Evolutionary conservation across 2,329 filamentous ascomycete genomes (phyloP).

Genomic region (Monilinia laxa): DNA sequence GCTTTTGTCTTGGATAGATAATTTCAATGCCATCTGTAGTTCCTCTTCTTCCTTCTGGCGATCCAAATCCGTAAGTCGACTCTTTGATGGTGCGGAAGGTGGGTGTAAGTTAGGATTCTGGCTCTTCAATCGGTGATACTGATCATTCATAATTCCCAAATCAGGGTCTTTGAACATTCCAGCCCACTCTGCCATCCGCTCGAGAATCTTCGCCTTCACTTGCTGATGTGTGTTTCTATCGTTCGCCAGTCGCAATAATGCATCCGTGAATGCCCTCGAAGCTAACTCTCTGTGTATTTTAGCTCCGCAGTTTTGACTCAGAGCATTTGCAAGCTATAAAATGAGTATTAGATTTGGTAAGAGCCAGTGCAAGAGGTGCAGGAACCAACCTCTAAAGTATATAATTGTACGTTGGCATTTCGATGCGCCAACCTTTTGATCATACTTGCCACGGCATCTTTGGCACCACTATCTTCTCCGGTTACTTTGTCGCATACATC

Average conservation of each 20-base stretch:
- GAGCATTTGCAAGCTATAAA: constrained; percentile 63
- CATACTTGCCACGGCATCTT: constrained; percentile 68
- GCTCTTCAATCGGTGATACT: constrained; percentile 82
- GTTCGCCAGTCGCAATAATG: constrained; percentile 82
- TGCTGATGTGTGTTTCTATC: constrained; percentile 95
- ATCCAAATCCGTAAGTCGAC: constrained; percentile 83
- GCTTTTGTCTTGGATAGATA: constrained; percentile 88
- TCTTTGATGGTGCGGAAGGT: constrained; percentile 91
- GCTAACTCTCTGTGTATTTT: constrained; percentile 70
- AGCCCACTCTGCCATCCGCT: constrained; percentile 94
- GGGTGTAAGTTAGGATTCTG: constrained; percentile 85
- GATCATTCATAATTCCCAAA: constrained; percentile 95
- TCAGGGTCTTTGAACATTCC: constrained; percentile 93
- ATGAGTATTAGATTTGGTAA: constrained; percentile 22
- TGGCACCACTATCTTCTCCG: constrained; percentile 49
- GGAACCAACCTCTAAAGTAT: constrained; percentile 60
- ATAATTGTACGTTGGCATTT: constrained; percentile 77
- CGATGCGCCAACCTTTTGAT: constrained; percentile 72
- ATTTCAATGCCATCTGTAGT: constrained; percentile 88
- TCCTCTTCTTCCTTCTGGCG: constrained; percentile 96
- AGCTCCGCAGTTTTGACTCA: constrained; percentile 69
- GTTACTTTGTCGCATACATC: constrained; percentile 46
- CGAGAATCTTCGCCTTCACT: constrained; percentile 94
- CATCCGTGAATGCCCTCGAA: constrained; percentile 80
- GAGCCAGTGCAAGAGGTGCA: constrained; percentile 10